Evolutionary conservation across 225 moss, liverwort and hornwort species (phyloP).

Genomic region (Marchantia paleacea): DNA sequence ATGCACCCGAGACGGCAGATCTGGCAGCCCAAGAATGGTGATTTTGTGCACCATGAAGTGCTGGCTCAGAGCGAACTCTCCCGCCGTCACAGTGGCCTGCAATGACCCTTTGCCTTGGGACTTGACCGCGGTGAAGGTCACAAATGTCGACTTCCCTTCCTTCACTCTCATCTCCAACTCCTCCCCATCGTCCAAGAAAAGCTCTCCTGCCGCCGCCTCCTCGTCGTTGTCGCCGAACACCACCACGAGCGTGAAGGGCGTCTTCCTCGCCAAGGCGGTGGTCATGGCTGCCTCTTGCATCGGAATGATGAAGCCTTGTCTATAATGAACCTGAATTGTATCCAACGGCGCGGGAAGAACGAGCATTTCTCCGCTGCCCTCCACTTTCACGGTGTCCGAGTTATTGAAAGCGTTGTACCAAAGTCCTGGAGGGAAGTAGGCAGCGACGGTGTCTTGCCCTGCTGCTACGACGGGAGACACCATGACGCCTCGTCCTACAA

Average conservation of each 20-base stretch:
- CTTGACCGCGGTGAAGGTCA: conserved; percentile 44
- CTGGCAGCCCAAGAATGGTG: conserved; percentile 28
- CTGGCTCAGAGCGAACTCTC: conserved; percentile 46
- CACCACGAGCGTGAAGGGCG: conserved; percentile 31
- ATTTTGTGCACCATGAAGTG: conserved; percentile 18
- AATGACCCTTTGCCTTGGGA: conserved; percentile 33
- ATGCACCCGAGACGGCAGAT: neutral
- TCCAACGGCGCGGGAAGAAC: conserved; percentile 36
- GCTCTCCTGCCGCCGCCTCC: conserved; percentile 34
- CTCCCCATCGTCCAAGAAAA: conserved; percentile 73
- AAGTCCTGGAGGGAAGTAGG: conserved; percentile 63
- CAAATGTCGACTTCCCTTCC: conserved; percentile 44
- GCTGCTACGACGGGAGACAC: conserved; percentile 60
- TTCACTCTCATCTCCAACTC: conserved; percentile 51
- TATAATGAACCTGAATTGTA: conserved; percentile 31
- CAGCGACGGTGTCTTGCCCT: conserved; percentile 47
- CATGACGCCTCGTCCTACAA: conserved; percentile 59
- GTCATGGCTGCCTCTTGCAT: conserved; percentile 35
- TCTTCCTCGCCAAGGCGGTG: conserved; percentile 20
- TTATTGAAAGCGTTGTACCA: conserved; percentile 76
- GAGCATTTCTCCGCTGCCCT: conserved; percentile 8
- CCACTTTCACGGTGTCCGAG: conserved; percentile 35
- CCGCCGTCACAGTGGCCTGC: conserved; percentile 35
- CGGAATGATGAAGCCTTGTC: conserved; percentile 30
- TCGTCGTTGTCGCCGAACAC: conserved; percentile 1